These are phyloP conservation scores for Saprolegnia parasitica DNA, from an alignment of 352 stramenopile species.

Conservation along the genomic window DNA sequence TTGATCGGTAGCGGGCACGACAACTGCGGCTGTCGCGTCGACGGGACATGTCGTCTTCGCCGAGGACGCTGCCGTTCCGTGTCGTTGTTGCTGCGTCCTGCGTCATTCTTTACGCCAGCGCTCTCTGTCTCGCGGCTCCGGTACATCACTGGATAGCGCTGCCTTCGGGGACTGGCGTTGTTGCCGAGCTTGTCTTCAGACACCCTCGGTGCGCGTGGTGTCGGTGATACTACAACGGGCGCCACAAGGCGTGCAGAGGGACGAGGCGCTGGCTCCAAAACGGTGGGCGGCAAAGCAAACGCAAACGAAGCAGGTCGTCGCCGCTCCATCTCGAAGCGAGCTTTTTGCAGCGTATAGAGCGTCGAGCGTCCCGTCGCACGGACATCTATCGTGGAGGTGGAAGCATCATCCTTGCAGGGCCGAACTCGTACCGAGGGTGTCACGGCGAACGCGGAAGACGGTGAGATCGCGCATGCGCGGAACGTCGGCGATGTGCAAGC, in stretches of 20 bases:
- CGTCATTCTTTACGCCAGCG: too few relatives aligned
- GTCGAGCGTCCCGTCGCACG: neutral
- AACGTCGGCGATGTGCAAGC: constrained; percentile 5
- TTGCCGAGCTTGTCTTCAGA: neutral
- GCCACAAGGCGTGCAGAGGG: neutral
- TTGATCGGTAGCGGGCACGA: constrained; percentile 17
- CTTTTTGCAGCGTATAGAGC: constrained; percentile 18
- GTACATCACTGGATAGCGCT: neutral
- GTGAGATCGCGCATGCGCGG: constrained; percentile 18
- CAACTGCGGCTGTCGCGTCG: constrained; percentile 4
- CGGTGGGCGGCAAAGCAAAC: neutral
- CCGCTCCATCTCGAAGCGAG: constrained; percentile 8
- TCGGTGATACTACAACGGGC: neutral
- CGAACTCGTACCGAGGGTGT: constrained; percentile 5
- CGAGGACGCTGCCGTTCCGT: neutral
- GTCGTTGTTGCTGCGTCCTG: too few relatives aligned
- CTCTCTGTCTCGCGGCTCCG: neutral
- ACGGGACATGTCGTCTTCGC: neutral
- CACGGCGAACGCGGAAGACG: neutral
- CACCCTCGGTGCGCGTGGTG: neutral
- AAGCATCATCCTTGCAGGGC: too few relatives aligned
- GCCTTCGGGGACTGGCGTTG: too few relatives aligned
- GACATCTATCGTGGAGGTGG: neutral
- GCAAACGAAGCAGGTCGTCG: neutral
- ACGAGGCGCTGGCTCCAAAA: neutral